Evolutionary conservation across 1,139 yeast species (phyloP).

Genomic region (Yamadazyma buinensis): DNA sequence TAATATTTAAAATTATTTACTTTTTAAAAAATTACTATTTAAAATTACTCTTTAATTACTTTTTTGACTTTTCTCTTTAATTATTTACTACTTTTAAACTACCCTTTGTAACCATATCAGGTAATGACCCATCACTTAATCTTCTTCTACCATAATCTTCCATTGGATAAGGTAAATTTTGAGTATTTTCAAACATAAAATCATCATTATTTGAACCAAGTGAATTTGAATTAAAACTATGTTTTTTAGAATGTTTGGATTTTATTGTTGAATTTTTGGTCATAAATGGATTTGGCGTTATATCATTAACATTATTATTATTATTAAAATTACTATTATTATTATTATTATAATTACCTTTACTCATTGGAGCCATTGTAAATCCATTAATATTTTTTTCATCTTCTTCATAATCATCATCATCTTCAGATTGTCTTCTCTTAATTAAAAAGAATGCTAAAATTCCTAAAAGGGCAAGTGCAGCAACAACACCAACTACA

Average conservation of each 20-base stretch:
- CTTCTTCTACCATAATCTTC: conserved; percentile 46
- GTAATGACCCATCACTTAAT: conserved; percentile 68
- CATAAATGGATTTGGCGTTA: conserved; percentile 20
- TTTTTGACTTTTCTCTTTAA: too few species aligned
- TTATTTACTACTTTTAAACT: conserved; percentile 46
- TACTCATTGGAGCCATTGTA: conserved; percentile 32
- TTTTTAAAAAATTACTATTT: too few species aligned
- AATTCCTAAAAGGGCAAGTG: conserved; percentile 37
- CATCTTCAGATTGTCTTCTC: conserved; percentile 31
- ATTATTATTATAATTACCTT: too few species aligned
- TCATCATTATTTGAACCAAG: conserved; percentile 23
- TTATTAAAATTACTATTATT: conserved; percentile 6
- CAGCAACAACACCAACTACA: conserved; percentile 60
- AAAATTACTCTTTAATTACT: too few species aligned
- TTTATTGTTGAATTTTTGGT: conserved; percentile 14
- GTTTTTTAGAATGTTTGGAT: conserved; percentile 14
- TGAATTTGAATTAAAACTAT: conserved; percentile 21
- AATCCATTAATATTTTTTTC: conserved; percentile 17
- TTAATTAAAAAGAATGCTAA: conserved; percentile 41
- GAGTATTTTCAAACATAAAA: conserved; percentile 18
- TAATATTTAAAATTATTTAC: too few species aligned
- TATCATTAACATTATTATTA: conserved; percentile 13
- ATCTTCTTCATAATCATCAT: conserved; percentile 36
- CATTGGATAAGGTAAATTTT: conserved; percentile 13
- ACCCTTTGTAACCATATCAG: conserved; percentile 54